These are phyloP conservation scores for Cadophora luteo-olivacea DNA, from an alignment of 2,329 filamentous ascomycete species.

Conservation along the genomic window DNA sequence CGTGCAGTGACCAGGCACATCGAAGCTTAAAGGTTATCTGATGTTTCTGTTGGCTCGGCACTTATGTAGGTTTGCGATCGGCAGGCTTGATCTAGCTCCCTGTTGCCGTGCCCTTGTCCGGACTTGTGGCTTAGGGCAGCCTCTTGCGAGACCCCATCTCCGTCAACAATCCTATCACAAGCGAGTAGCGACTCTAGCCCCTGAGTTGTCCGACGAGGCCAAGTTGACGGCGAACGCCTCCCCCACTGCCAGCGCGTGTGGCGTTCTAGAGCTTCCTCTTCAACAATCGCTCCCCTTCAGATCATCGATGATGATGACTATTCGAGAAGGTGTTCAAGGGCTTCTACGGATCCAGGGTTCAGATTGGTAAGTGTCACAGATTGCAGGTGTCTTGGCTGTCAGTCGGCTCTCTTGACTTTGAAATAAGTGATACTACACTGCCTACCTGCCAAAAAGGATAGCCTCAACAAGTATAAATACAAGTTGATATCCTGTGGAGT, in stretches of 20 bases:
- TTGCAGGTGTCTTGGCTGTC: constrained; percentile 13
- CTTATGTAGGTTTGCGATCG: constrained; percentile 23
- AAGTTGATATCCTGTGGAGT: background rate
- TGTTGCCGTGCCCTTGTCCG: constrained; percentile 14
- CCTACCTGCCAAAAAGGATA: background rate
- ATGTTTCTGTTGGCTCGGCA: constrained; percentile 24
- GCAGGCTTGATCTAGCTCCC: constrained; percentile 20
- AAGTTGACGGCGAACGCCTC: constrained; percentile 23
- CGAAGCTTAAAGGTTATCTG: constrained; percentile 30
- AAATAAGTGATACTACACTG: background rate
- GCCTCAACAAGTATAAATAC: constrained; percentile 20
- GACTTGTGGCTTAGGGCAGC: constrained; percentile 24
- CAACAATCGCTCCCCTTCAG: constrained; percentile 16
- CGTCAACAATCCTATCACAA: constrained; percentile 14
- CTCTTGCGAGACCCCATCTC: background rate
- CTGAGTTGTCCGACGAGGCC: constrained; percentile 21
- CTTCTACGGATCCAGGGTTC: constrained; percentile 6
- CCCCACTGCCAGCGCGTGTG: constrained; percentile 19
- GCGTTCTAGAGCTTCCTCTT: constrained; percentile 28
- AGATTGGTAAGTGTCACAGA: constrained; percentile 22
- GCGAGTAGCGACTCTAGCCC: background rate
- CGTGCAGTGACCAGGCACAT: constrained; percentile 26
- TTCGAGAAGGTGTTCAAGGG: constrained; percentile 33
- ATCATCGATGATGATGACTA: constrained; percentile 24
- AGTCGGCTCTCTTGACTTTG: background rate